Evolutionary conservation across 805 yeast species (phyloP), one percentile per base, ranked within the genome.

Genomic region (Priceomyces carsonii): DNA sequence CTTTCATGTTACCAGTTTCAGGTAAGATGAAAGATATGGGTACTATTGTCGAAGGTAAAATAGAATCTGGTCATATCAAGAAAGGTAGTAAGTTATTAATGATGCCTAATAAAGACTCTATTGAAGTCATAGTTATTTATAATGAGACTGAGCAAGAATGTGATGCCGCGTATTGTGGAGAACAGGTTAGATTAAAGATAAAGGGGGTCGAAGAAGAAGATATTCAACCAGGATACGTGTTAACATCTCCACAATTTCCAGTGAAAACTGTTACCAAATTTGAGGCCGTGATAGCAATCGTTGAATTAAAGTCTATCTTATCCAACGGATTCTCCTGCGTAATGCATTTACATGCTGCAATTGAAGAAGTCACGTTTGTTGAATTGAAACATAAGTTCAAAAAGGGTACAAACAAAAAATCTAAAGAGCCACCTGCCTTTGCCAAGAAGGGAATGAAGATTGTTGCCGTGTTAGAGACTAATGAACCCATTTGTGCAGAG

Each of bases 401-500:
- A 65, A 91, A 86, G 73, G 97, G 96, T 45, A 89, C 98, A 39
- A 91, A 91, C 77, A 84, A 96, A 72, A 85, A 81, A 66, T 86
- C 96, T 42, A 93, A 89, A 77, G 89, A 86, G 63, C 86, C 99
- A 21, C 99, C 99, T 42, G 95, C 97, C 33, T 93, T 89, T 64
- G 99, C 98, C 45, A 93, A 91, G 69, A 86, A 87, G 77, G 99
- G 99, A 55, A 91, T 91, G 98, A 91, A 88, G 80, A 79, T 93
- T 51, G 90, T 93, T 61, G 99, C 97, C 21, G 78, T 84, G 28
- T 72, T 93, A 55, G 96, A 90, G 69, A 73, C 89, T 12, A 71
- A 80, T 29, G 89, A 80, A 50, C 91, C 96, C 16, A 86, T 93
- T 24, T 93, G 98, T 72, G 82, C 91, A 34, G 99, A 93, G 71